Base-by-base conservation (phyloP, 805 yeast genomes). In the Myxozyma lipomycoides region DNA sequence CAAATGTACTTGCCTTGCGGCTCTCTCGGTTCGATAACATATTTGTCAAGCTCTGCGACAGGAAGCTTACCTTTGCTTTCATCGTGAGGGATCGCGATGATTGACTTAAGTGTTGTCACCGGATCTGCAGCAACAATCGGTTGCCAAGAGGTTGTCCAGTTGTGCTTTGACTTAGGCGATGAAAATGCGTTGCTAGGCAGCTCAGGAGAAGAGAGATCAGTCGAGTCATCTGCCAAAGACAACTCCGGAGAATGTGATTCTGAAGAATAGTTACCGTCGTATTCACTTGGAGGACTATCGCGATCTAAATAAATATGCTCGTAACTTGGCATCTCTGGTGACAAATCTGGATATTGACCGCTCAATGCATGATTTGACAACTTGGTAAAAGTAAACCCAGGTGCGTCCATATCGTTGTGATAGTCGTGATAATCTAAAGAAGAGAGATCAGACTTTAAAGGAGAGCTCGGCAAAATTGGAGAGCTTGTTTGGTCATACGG, bases 1-100 rank as follows among this genome's bases (percentile, higher is more conserved):
- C 99, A 93, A 34, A 81, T 75, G 70, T 77, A 95, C 26, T 77
- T 73, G 53, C 83, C 84, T 43, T 84, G 78, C 26, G 72, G 78
- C 58, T 85, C 84, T 6, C 35, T 35, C n/a, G 61, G 61, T 3
- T 57, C 61, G 6, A 30, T 35, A 9, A 55, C 58, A 24, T 55
- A 55, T 5, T 4, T 18, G 28, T 55, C 59, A 3, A 55, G 44
- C 5, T 43, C 41, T 17, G 24, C 37, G 17, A 43, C 26, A 12
- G 57, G 56, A 24, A 54, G 30, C 24, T 40, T 43, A 2, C 32
- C 24, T 19, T 35, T 22, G 6, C 41, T 46, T 3, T 47, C 50
- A 4, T 17, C 43, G 25, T 40, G 28, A 26, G 40, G 36, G 21
- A 38, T 42, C 10, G 45, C 47, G 19, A 54, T 43, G 3, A 53